Evolutionary conservation across 257 asterid species (phyloP), one percentile per base, ranked within the genome.

Genomic region (Schizonepeta tenuifolia): DNA sequence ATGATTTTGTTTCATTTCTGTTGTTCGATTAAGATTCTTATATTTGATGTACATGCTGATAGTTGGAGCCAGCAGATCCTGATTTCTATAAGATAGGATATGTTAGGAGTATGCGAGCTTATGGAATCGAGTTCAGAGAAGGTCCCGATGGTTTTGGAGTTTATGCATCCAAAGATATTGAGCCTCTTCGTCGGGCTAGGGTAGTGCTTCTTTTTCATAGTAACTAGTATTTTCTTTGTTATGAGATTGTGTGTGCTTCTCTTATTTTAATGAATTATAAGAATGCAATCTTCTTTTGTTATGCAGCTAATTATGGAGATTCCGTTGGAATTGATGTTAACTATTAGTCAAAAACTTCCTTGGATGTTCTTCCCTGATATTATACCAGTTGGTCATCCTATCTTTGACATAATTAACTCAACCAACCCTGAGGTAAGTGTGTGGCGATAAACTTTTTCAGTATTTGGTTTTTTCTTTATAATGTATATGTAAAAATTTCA

Each of bases 331-430:
- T 78, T 94, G 85, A 94, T 94, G 99, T 81, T 94, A 79, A 89
- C 99, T 18, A 88, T 94, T 54, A 94, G 97, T 78, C 87, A 89
- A 77, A 91, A 87, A 87, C 89, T 86, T 68, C 99, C 99, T 6
- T 94, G 99, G 98, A 94, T 94, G 98, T 94, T 94, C 82, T 94
- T 91, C 76, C 99, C 99, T 1, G 97, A 94, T 82, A 90, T 84
- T 76, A 80, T 94, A 78, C 99, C 99, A 18, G 41, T 91, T 6
- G 99, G 98, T 61, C 98, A 94, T 84, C 99, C 99, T 75, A 88
- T 94, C 76, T 94, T 91, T 70, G 96, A 91, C 85, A 88, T 94
- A 70, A 91, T 91, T 71, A 91, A 94, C 84, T 94, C 99, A 69
- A 91, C 97, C 77, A 79, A 94, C 83, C 96, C 98, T 12, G 90